Evolutionary conservation across 495 filamentous ascomycete species (phyloP).

Genomic region (Penicillium argentinense): DNA sequence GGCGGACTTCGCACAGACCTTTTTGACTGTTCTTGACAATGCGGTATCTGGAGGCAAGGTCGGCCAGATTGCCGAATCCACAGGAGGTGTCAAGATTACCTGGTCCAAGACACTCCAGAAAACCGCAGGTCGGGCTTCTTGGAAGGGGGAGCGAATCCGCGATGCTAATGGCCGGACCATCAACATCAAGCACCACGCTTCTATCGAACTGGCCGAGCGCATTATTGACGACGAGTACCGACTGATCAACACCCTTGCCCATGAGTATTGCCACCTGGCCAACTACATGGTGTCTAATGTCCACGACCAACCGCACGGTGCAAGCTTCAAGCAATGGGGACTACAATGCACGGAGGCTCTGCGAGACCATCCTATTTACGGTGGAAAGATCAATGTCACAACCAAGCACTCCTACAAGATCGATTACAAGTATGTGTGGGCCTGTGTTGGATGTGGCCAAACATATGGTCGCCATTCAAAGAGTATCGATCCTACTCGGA

Average conservation of each 20-base stretch:
- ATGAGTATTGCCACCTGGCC: constrained; percentile 93
- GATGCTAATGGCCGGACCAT: constrained; percentile 13
- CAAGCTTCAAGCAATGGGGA: constrained; percentile 77
- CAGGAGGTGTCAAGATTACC: constrained; percentile 73
- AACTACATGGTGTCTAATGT: constrained; percentile 78
- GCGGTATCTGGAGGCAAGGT: constrained; percentile 64
- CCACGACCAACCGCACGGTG: constrained; percentile 72
- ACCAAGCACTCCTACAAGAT: constrained; percentile 88
- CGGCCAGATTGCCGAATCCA: constrained; percentile 53
- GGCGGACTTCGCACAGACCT: constrained; percentile 61
- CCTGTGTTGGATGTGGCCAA: constrained; percentile 64
- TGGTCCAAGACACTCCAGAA: constrained; percentile 86
- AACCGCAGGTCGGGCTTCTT: constrained; percentile 85
- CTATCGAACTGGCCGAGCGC: constrained; percentile 84
- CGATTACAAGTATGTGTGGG: constrained; percentile 87
- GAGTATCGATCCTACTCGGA: constrained; percentile 66
- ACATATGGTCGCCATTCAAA: constrained; percentile 80
- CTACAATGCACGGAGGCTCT: constrained; percentile 45
- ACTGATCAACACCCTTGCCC: constrained; percentile 81
- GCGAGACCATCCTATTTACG: constrained; percentile 39
- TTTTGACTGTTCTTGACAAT: constrained; percentile 73
- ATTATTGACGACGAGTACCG: constrained; percentile 77
- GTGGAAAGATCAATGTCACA: constrained; percentile 68
- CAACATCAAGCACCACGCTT: constrained; percentile 60
- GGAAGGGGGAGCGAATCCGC: constrained; percentile 62